Conservation (phyloP, 345 rosid species). For the Hibiscus mutabilis region DNA sequence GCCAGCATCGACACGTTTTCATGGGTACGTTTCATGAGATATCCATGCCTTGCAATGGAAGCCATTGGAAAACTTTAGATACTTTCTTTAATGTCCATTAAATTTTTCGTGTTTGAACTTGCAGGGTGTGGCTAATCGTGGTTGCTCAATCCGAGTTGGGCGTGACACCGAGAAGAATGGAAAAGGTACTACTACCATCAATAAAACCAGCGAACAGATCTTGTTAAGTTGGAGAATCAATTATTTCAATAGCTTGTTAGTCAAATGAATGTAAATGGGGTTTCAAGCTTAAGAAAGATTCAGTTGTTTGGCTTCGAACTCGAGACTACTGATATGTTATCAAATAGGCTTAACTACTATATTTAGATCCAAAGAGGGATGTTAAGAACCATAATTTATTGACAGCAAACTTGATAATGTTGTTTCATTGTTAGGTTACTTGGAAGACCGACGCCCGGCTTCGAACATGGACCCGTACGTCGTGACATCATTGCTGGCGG, state of each 20-base stretch:
- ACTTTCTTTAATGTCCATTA: neutral
- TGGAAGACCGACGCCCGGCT: constrained; percentile 88
- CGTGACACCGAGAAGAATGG: constrained; percentile 89
- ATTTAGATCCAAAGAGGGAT: neutral
- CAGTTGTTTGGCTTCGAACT: no score
- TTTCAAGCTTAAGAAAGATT: no score
- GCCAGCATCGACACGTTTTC: constrained; percentile 86
- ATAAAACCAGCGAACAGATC: neutral
- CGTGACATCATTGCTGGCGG: constrained; percentile 67
- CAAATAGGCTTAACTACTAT: neutral
- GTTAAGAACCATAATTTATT: neutral
- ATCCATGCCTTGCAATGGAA: neutral
- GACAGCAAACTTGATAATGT: neutral
- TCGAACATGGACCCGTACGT: constrained; percentile 92
- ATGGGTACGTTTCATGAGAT: constrained; percentile 54
- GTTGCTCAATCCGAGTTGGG: constrained; percentile 94
- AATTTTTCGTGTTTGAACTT: constrained; percentile 7
- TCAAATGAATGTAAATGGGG: no score
- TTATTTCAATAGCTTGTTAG: neutral
- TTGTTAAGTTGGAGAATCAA: neutral
- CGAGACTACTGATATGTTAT: no score
- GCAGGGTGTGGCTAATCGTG: constrained; percentile 97
- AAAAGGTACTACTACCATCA: constrained; percentile 47
- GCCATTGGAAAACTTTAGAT: neutral
- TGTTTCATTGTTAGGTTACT: constrained; percentile 50